phyloP scores from a whole-genome alignment of 768 basidiomycete genomes.

The Amanita polypyramis region DNA sequence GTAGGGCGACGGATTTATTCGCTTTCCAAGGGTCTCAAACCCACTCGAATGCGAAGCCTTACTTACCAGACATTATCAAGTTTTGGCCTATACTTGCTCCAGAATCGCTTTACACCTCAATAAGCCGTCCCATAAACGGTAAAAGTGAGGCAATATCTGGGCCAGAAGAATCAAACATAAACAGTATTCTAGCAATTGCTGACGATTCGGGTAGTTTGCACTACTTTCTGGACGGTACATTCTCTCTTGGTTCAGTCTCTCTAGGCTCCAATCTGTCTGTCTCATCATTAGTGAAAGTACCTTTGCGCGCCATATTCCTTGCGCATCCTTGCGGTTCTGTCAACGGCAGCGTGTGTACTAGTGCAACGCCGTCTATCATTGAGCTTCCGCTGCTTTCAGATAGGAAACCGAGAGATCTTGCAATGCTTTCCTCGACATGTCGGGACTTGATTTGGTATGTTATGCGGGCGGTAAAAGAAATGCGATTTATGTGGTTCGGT shows the following conservation, averaged over 20 bases:
- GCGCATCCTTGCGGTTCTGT: conserved; percentile 27
- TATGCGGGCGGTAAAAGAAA: conserved; percentile 61
- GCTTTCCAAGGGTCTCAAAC: conserved; percentile 67
- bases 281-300: conserved; percentile 36
- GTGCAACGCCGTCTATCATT: conserved; percentile 35
- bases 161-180: conserved; percentile 40
- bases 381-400: conserved; percentile 47
- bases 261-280: conserved; percentile 23
- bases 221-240: conserved; percentile 68
- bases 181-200: conserved; percentile 54
- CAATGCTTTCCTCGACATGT: conserved; percentile 55
- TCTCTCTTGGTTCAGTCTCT: conserved; percentile 49
- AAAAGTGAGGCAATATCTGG: conserved; percentile 29
- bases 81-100: conserved; percentile 59
- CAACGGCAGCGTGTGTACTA: conserved; percentile 18
- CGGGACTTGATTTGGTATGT: conserved; percentile 67
- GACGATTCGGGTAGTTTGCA: conserved; percentile 50
- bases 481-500: conserved; percentile 67
- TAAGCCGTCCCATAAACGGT: conserved; percentile 31
- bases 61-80: conserved; percentile 48
- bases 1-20: conserved; percentile 70
- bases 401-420: conserved; percentile 55
- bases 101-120: conserved; percentile 49
- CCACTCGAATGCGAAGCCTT: conserved; percentile 29
- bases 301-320: conserved; percentile 34